Conservation (phyloP, 2,329 filamentous ascomycete species). For the Penicillium sclerotigenum region DNA sequence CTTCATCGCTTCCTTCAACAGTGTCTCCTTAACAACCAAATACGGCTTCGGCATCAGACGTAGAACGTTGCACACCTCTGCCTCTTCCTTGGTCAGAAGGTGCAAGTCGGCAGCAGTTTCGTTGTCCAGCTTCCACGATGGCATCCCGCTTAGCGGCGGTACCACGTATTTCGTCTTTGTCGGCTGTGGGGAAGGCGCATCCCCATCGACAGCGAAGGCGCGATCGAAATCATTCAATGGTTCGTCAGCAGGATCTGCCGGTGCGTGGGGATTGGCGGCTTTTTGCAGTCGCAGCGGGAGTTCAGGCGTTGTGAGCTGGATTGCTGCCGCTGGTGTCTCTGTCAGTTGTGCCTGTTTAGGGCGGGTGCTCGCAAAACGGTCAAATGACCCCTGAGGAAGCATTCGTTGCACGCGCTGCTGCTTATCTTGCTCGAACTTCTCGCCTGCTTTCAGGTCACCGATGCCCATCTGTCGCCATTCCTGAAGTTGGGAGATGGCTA, state of each 20-base stretch:
- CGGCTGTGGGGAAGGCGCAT: slow-evolving; percentile 39
- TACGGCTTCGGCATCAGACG: slow-evolving; percentile 92
- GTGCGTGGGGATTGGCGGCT: slow-evolving; percentile 30
- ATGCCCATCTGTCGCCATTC: slow-evolving; percentile 89
- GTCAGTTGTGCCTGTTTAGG: slow-evolving; percentile 65
- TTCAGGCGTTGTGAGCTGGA: slow-evolving; percentile 74
- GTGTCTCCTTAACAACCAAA: slow-evolving; percentile 85
- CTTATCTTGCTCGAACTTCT: slow-evolving; percentile 93
- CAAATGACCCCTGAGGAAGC: slow-evolving; percentile 73
- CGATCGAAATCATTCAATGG: slow-evolving; percentile 54
- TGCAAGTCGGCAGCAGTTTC: slow-evolving; percentile 77
- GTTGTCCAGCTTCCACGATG: slow-evolving; percentile 62
- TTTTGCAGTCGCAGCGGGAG: slow-evolving; percentile 62
- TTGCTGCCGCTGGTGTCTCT: slow-evolving; percentile 72
- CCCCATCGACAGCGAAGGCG: slow-evolving; percentile 50
- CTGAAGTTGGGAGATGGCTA: slow-evolving; percentile 85
- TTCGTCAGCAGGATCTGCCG: slow-evolving; percentile 32
- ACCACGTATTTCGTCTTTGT: slow-evolving; percentile 53
- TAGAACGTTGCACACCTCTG: slow-evolving; percentile 78
- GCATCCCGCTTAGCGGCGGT: slow-evolving; percentile 47
- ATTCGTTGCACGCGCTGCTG: slow-evolving; percentile 64
- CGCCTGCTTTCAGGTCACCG: slow-evolving; percentile 76
- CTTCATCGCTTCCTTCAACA: slow-evolving; percentile 88
- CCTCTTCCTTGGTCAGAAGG: slow-evolving; percentile 77
- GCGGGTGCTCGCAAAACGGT: slow-evolving; percentile 73